Percentiles rank a stretch among this genome's conserved stretches.
These are phyloP conservation scores for Isatis tinctoria DNA, from an alignment of 345 rosid species.

Conservation along the genomic window DNA sequence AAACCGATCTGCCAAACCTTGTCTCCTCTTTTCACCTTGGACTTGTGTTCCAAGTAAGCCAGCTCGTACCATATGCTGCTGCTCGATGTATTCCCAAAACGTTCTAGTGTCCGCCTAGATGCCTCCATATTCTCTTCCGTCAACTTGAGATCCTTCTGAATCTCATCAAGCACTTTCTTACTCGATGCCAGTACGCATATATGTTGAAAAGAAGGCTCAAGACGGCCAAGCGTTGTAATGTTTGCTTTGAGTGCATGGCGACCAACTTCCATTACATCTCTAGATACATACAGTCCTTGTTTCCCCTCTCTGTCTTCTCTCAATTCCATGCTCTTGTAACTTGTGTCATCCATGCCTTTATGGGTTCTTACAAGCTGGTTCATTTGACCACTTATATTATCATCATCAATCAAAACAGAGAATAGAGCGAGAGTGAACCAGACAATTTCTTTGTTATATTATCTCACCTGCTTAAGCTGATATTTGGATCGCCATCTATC, in stretches of 20 bases:
- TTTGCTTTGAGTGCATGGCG: constrained; percentile 61
- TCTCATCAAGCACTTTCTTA: constrained; percentile 51
- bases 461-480: constrained; percentile 46
- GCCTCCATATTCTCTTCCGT: constrained; percentile 67
- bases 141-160: constrained; percentile 58
- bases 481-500: constrained; percentile 62
- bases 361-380: constrained; percentile 63
- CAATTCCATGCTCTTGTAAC: constrained; percentile 50
- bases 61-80: constrained; percentile 73
- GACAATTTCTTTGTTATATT: not conserved
- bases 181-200: constrained; percentile 49
- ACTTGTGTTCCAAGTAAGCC: constrained; percentile 56
- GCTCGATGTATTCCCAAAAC: constrained; percentile 73
- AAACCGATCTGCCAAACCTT: constrained; percentile 59
- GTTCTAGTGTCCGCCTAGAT: constrained; percentile 52
- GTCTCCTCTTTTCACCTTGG: constrained; percentile 48
- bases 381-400: not conserved
- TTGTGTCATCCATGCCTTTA: constrained; percentile 47
- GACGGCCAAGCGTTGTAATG: constrained; percentile 52
- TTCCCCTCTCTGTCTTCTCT: constrained; percentile 51
- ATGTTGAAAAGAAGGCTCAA: constrained; percentile 64
- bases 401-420: not conserved
- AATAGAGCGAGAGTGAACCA: not conserved
- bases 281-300: constrained; percentile 51
- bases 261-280: constrained; percentile 49